Percentiles rank a stretch among this genome's conserved stretches.
Conservation (phyloP, 2,329 filamentous ascomycete species). For the Fusarium sp. region DNA sequence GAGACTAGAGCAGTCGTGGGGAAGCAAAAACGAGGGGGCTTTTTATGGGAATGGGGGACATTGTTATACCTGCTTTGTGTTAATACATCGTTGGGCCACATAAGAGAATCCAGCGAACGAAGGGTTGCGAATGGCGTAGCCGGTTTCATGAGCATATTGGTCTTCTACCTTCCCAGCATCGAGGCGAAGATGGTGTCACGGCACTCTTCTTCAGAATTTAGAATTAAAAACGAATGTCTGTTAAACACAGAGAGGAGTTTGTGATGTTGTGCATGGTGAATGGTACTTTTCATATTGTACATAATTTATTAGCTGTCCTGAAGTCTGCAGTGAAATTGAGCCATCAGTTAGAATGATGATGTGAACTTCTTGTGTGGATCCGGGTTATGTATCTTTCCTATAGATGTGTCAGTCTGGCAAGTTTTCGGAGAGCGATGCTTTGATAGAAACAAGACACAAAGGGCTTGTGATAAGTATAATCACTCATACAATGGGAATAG, state of each 20-base stretch:
- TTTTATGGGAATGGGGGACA: conserved; percentile 41
- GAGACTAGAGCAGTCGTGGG: conserved; percentile 34
- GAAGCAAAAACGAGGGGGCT: conserved; percentile 31
- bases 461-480: neutral
- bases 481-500: neutral
- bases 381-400: conserved; percentile 32
- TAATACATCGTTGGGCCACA: conserved; percentile 51
- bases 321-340: neutral
- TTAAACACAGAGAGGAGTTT: conserved; percentile 16
- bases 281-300: conserved; percentile 20
- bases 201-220: conserved; percentile 38
- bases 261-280: neutral
- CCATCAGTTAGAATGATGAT: conserved; percentile 24
- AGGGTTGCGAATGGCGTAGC: conserved; percentile 55
- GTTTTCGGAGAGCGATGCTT: neutral
- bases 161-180: conserved; percentile 47
- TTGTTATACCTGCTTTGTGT: conserved; percentile 50
- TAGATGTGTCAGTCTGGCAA: conserved; percentile 7
- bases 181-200: conserved; percentile 34
- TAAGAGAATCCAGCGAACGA: conserved; percentile 47
- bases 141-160: conserved; percentile 53
- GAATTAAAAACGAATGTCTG: conserved; percentile 39
- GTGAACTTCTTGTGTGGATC: conserved; percentile 36
- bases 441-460: neutral
- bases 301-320: conserved; percentile 13